Conservation (phyloP, 495 filamentous ascomycete species). For the Neurospora hispaniola region DNA sequence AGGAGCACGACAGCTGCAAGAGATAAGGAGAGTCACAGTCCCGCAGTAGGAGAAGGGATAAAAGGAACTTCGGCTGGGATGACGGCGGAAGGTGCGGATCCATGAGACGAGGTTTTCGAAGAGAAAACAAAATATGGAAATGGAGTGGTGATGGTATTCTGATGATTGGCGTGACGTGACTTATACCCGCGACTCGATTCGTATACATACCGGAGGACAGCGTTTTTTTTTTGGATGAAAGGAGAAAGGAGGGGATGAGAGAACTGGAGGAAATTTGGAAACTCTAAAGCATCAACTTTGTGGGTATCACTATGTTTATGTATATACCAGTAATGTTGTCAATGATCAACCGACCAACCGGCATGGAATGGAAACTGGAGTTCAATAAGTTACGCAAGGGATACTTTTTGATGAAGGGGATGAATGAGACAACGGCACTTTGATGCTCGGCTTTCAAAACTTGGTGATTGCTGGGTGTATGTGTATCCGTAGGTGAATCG, state of each 20-base stretch:
- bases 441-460: neutral
- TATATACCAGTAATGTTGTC: neutral
- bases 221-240: neutral
- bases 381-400: neutral
- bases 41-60: neutral
- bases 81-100: neutral
- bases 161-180: neutral
- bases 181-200: neutral
- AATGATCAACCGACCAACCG: neutral
- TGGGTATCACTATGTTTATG: neutral
- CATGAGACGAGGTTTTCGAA: neutral
- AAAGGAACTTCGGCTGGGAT: neutral
- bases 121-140: neutral
- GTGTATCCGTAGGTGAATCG: neutral
- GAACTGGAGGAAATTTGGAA: neutral
- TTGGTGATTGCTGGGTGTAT: neutral
- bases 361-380: neutral
- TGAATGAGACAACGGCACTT: neutral
- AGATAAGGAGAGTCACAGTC: neutral
- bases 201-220: neutral
- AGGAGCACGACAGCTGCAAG: neutral
- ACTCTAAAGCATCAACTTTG: neutral
- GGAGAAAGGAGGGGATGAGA: neutral
- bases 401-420: neutral
- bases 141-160: neutral